phyloP scores from a whole-genome alignment of 495 filamentous ascomycete genomes.

The Neurospora discreta region DNA sequence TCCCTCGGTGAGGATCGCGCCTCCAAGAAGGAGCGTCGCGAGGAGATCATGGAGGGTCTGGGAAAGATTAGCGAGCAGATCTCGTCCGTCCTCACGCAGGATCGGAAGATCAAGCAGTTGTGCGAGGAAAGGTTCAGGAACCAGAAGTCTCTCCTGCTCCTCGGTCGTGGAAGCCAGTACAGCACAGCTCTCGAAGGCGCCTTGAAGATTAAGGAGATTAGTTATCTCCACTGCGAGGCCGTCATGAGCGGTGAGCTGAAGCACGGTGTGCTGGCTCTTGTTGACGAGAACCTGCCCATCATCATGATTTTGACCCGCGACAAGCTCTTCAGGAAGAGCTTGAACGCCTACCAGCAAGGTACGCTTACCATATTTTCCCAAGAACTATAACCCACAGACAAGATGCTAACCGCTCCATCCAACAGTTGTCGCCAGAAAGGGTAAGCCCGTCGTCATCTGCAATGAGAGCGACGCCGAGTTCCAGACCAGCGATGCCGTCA shows the following conservation, averaged over 20 bases:
- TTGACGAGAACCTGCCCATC: slow-evolving; percentile 96
- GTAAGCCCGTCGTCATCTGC: slow-evolving; percentile 97
- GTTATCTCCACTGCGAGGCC: slow-evolving; percentile 97
- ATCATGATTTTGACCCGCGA: slow-evolving; percentile 99
- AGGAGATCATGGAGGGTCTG: slow-evolving; percentile 95
- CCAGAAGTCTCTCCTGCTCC: slow-evolving; percentile 88
- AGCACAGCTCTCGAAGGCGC: slow-evolving; percentile 97
- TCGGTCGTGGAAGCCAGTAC: slow-evolving; percentile 91
- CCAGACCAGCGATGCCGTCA: slow-evolving; percentile 72
- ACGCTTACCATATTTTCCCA: slow-evolving; percentile 18
- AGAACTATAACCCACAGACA: background rate
- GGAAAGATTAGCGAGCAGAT: slow-evolving; percentile 81
- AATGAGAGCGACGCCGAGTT: slow-evolving; percentile 87
- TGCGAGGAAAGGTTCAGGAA: slow-evolving; percentile 86
- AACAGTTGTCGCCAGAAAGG: slow-evolving; percentile 79
- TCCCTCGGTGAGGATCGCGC: slow-evolving; percentile 92
- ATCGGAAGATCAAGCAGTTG: slow-evolving; percentile 86
- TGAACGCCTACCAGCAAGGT: slow-evolving; percentile 98
- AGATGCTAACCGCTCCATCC: slow-evolving; percentile 4
- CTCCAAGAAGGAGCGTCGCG: slow-evolving; percentile 82
- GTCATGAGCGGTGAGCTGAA: slow-evolving; percentile 99
- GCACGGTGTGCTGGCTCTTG: slow-evolving; percentile 92
- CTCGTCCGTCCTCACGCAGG: slow-evolving; percentile 76
- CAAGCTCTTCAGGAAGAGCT: slow-evolving; percentile 87
- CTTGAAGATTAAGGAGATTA: slow-evolving; percentile 99